Conservation (phyloP, 2,329 filamentous ascomycete species). For the Macrophomina tecta region DNA sequence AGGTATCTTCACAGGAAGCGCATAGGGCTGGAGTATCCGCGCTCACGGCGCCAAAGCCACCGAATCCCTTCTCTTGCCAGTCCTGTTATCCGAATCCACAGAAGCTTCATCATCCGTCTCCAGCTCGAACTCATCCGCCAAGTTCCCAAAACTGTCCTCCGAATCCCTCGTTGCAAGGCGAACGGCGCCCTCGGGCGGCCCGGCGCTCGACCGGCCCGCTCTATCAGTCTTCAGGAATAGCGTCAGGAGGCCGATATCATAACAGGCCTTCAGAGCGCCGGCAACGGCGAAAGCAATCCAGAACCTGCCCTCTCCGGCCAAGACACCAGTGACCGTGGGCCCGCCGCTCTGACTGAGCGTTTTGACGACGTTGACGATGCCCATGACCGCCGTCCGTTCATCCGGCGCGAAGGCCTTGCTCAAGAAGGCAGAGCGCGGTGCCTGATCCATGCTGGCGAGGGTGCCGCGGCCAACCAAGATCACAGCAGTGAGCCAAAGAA, state of each 20-base stretch:
- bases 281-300: conserved; percentile 49
- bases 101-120: neutral
- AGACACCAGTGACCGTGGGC: conserved; percentile 43
- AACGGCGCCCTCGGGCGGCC: neutral
- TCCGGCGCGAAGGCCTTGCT: conserved; percentile 41
- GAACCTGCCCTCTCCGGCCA: conserved; percentile 42
- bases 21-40: too few relatives aligned
- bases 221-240: conserved; percentile 43
- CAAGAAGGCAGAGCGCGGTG: conserved; percentile 45
- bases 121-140: conserved; percentile 11
- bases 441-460: conserved; percentile 47
- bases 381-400: conserved; percentile 48
- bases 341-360: conserved; percentile 42
- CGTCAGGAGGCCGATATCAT: conserved; percentile 44
- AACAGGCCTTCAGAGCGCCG: conserved; percentile 42
- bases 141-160: neutral
- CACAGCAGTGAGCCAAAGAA: conserved; percentile 36
- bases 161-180: neutral
- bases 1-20: too few relatives aligned
- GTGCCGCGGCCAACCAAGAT: conserved; percentile 40
- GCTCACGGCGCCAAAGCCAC: neutral
- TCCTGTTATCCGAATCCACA: neutral
- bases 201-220: neutral
- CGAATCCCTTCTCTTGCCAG: neutral
- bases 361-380: conserved; percentile 47